Evolutionary conservation across 2,329 filamentous ascomycete species (phyloP), one percentile per base, ranked within the genome.

Genomic region (Fusarium guadeloupense): DNA sequence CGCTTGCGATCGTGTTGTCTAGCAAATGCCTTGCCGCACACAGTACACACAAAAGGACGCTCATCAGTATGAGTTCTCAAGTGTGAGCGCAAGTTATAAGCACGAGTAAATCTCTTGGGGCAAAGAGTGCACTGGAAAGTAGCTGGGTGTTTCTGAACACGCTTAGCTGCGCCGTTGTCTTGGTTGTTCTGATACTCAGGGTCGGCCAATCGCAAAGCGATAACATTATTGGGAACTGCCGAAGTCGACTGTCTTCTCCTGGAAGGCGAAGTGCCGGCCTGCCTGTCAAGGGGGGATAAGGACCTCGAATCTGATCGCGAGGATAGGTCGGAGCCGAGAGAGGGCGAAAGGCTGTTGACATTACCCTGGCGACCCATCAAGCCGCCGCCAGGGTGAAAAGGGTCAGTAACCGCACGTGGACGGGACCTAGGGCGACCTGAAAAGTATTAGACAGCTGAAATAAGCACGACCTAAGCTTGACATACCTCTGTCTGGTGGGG

Each of bases 1-100:
- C 95, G 89, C 77, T 99, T 99, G 39, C 95, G 89, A 74, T 99
- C 95, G 73, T 99, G 95, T 73, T 99, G 95, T 21, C 95, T 89
- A 6, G 95, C 95, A 77, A 99, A 99, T 0, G 95, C 95, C 76
- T 99, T 99, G 46, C 92, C 92, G 68, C 95, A 99, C 9, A 98
- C 92, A 0, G 92, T 97, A 73, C 95, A 99, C 4, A 98, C 94
- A 71, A 98, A 99, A 0, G 95, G 95, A 41, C 95, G 86, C 80
- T 99, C 95, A 71, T 99, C 95, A 0, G 95, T 99, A 73, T 99
- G 95, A 0, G 95, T 99, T 40, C 95, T 90, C 56, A 98, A 78
- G 78, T 99, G 95, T 37, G 94, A 98, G 13, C 95, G 91, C 49
- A 99, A 80, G 71, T 99, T 99, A 78, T 99, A 99, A 1, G 95